These are phyloP conservation scores for Fusarium transvaalense DNA, from an alignment of 2,329 filamentous ascomycete species.

Conservation along the genomic window DNA sequence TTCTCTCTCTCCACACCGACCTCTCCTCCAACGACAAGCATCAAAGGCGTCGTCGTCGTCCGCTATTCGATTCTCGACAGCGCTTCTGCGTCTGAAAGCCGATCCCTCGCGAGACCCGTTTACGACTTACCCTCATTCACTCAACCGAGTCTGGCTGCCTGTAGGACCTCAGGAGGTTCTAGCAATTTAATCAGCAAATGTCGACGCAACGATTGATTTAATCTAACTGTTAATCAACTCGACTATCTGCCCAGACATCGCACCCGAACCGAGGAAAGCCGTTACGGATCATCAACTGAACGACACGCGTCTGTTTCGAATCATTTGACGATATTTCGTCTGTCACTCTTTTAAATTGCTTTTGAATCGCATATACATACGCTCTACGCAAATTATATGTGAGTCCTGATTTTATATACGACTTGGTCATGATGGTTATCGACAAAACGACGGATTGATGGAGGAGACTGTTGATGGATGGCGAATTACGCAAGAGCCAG, in stretches of 20 bases:
- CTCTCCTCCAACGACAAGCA: conserved; percentile 51
- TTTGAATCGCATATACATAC: conserved; percentile 48
- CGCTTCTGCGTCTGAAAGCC: conserved; percentile 45
- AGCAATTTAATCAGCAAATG: conserved; percentile 50
- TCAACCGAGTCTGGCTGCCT: conserved; percentile 44
- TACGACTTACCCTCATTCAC: conserved; percentile 36
- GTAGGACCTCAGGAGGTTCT: conserved; percentile 51
- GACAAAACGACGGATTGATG: not conserved
- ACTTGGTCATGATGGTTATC: not conserved
- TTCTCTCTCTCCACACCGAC: conserved; percentile 48
- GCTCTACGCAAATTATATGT: conserved; percentile 50
- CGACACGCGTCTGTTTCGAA: conserved; percentile 49
- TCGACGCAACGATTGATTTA: conserved; percentile 50
- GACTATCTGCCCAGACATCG: conserved; percentile 33
- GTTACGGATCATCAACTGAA: conserved; percentile 46
- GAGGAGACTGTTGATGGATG: not conserved
- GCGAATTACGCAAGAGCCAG: not conserved
- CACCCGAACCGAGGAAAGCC: conserved; percentile 27
- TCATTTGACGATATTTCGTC: conserved; percentile 60
- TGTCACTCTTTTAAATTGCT: conserved; percentile 60
- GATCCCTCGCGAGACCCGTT: conserved; percentile 42
- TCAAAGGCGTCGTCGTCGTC: conserved; percentile 54
- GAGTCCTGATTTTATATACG: conserved; percentile 25
- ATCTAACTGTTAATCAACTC: conserved; percentile 36
- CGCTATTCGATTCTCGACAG: conserved; percentile 51